These are phyloP conservation scores for Aspergillus hortae DNA, from an alignment of 2,329 filamentous ascomycete genomes.

Conservation along the genomic window DNA sequence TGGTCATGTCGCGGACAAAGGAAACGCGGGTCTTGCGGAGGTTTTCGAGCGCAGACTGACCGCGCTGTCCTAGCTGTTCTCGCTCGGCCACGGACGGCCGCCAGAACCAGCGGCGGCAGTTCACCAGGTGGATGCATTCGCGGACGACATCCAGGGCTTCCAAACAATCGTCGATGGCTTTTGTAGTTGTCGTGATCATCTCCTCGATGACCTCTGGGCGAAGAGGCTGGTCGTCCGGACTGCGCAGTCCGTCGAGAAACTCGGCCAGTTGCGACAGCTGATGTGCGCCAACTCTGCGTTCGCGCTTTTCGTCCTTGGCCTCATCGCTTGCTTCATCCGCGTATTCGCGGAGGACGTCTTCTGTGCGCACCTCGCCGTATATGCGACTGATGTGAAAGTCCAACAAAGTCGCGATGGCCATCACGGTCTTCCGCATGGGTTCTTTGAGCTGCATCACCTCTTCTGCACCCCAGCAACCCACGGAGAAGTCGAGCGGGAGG, in stretches of 20 bases:
- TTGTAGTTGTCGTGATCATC: slow-evolving; percentile 25
- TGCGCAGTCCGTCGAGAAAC: slow-evolving; percentile 37
- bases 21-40: slow-evolving; percentile 23
- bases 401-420: slow-evolving; percentile 35
- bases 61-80: slow-evolving; percentile 18
- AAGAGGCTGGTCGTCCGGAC: slow-evolving; percentile 34
- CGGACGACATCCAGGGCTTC: slow-evolving; percentile 19
- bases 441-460: slow-evolving; percentile 40
- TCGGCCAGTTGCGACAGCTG: slow-evolving; percentile 32
- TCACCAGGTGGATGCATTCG: slow-evolving; percentile 28
- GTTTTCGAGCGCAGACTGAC: slow-evolving; percentile 17
- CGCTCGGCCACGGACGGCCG: slow-evolving; percentile 18
- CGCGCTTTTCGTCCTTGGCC: slow-evolving; percentile 12
- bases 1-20: slow-evolving; percentile 35
- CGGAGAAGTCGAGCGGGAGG: slow-evolving; percentile 46
- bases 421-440: slow-evolving; percentile 34
- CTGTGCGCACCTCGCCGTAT: slow-evolving; percentile 1
- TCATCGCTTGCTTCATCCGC: slow-evolving; percentile 3
- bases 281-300: slow-evolving; percentile 24
- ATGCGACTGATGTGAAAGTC: slow-evolving; percentile 42
- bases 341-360: slow-evolving; percentile 4
- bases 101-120: slow-evolving; percentile 26
- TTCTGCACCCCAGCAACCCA: slow-evolving; percentile 45
- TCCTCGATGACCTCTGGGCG: slow-evolving; percentile 31
- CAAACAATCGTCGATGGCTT: slow-evolving; percentile 25